phyloP scores from a whole-genome alignment of 139 green algal species.

The Tetraselmis chui region DNA sequence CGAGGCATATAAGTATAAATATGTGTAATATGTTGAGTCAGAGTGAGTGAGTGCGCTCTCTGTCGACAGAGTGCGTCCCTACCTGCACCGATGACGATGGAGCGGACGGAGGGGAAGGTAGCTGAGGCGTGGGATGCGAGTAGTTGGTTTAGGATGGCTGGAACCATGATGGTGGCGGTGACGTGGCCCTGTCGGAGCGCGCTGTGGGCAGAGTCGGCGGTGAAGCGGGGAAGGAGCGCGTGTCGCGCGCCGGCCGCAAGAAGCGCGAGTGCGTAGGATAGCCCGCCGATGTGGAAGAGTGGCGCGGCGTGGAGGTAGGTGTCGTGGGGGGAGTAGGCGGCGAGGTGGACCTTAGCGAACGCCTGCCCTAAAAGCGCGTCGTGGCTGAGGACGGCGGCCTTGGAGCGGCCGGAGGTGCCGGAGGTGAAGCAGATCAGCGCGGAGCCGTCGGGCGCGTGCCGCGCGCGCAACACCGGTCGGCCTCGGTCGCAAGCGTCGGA shows the following conservation, averaged over 20 bases:
- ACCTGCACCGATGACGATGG: background rate
- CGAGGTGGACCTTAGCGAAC: slow-evolving; percentile 56
- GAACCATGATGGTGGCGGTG: background rate
- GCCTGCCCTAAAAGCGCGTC: slow-evolving; percentile 59
- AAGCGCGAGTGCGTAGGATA: slow-evolving; percentile 68
- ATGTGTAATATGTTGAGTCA: no score
- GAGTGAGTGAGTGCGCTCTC: slow-evolving; percentile 28
- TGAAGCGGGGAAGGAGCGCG: slow-evolving; percentile 32
- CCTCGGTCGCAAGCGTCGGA: slow-evolving; percentile 22
- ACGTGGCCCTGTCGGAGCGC: background rate
- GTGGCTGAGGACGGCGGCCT: slow-evolving; percentile 57
- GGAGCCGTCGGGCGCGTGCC: background rate
- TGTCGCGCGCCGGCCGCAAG: slow-evolving; percentile 62
- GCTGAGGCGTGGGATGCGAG: no score
- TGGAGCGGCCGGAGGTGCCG: slow-evolving; percentile 60
- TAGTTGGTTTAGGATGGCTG: background rate
- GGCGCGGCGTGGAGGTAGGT: slow-evolving; percentile 80
- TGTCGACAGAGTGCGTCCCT: no score
- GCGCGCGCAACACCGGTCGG: slow-evolving; percentile 14
- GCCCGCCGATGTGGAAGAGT: slow-evolving; percentile 81
- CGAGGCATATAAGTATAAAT: no score
- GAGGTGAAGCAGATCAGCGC: slow-evolving; percentile 47
- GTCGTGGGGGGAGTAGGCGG: slow-evolving; percentile 59
- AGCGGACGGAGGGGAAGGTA: background rate
- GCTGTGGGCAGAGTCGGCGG: background rate